Evolutionary conservation across 176 grass and related monocot species (phyloP), one percentile per base, ranked within the genome.

Genomic region (Neostapfia colusana): DNA sequence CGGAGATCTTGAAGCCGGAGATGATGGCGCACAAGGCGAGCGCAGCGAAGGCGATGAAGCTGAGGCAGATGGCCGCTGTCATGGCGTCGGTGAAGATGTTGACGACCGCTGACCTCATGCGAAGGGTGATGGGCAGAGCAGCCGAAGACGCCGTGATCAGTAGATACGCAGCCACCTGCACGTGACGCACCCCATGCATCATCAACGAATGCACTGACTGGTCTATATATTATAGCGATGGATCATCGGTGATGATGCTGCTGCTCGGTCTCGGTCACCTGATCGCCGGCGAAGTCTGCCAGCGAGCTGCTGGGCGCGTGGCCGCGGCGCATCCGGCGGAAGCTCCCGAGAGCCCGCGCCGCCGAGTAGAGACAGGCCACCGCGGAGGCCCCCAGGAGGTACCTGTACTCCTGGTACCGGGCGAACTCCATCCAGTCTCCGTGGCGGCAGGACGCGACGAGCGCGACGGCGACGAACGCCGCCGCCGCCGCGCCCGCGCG

Each of bases 71-170:
- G 57, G 88, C 84, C 4, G 90, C 85, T 1, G 80, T 63, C 16
- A 85, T 84, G 37, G 90, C 82, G 79, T 97, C 86, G 14, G 90
- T 93, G 73, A 97, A 93, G 48, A 70, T 73, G 67, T 97, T 97
- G 43, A 86, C 50, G 18, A 90, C 76, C 25, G 84, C 90, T 7
- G 77, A 81, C 54, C 90, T 83, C 85, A 97, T 91, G 70, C 93
- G 90, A 67, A 91, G 74, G 10, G 93, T 97, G 65, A 97, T 88
- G 10, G 93, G 93, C 42, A 97, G 89, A 23, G 93, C 90, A 16
- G 93, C 88, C 10, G 93, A 86, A 48, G 85, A 59, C 18, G 88
- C 90, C 62, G 90, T 91, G 55, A 97, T 78, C 75, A 97, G 79
- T 8, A 93, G 20, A 44, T 93, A 97, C 25, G 90, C 74, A 56